Base-by-base conservation (phyloP, 768 basidiomycete genomes). In the Tylopilus subfusipes region DNA sequence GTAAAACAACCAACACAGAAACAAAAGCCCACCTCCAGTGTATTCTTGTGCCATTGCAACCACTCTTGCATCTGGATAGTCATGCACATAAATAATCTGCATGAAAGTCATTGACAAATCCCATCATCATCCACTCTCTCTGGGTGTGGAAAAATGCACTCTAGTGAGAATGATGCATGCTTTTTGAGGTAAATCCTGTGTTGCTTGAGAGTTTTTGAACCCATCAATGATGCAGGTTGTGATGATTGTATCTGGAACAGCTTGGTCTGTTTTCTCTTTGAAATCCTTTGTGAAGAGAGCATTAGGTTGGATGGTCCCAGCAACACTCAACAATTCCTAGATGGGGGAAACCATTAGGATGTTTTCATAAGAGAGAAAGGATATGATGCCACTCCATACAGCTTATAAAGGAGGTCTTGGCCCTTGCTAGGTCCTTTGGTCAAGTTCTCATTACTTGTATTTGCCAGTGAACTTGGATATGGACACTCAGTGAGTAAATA, bases 191-290 rank as follows among this genome's bases (percentile, higher is more conserved):
- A 83, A 22, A 77, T 77, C 21, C 81, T 83, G 54, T 83, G 80
- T 61, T 83, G 82, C n/a, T 53, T 90, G 88, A 3, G 86, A 85
- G 63, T 86, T 86, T 56, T 78, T 81, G 72, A 87, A 89, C 8
- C 84, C 90, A 59, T 91, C 90, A 44, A 93, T 76, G 51, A 92
- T 85, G 27, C 83, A 82, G 9, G 82, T 90, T 3, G 88, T 83
- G 25, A 84, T 76, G 50, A 92, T 90, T 21, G 85, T 88, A 61
- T 93, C 90, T 70, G 89, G 83, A 25, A 90, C 84, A 0, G 86
- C 80, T 69, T 86, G 84, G 49, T 91, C 88, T 13, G 85, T 83
- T 75, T 88, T 90, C 3, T 75, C 72, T 65, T 86, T 87, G 45
- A 93, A 72, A 68, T 91, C 88, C 55, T 80, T 80, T 25, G 85